These are phyloP conservation scores for Mortierella sp. DNA, from an alignment of 371 early-diverging fungal genomes.

Conservation along the genomic window DNA sequence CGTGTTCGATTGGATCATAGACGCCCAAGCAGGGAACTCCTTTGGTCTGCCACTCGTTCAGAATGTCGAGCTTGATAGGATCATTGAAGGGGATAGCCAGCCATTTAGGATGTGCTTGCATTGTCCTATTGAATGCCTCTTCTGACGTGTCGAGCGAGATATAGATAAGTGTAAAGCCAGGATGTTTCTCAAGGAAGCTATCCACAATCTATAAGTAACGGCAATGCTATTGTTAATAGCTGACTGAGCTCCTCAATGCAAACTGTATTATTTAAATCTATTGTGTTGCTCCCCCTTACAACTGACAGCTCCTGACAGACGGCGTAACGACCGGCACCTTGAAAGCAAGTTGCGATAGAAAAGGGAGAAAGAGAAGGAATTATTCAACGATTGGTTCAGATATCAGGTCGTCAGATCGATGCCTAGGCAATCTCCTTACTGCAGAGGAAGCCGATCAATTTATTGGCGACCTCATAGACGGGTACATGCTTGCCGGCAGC, in stretches of 20 bases:
- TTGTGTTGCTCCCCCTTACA: slow-evolving; percentile 11
- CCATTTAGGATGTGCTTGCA: slow-evolving; percentile 49
- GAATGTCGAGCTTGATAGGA: slow-evolving; percentile 36
- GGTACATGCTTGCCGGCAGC: slow-evolving; percentile 50
- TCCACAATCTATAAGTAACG: slow-evolving; percentile 26
- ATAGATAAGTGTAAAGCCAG: slow-evolving; percentile 41
- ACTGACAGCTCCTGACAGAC: slow-evolving; percentile 46
- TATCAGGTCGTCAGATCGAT: neutral
- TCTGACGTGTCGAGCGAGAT: slow-evolving; percentile 34
- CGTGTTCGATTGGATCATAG: slow-evolving; percentile 47
- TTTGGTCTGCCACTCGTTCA: slow-evolving; percentile 47
- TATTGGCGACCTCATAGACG: slow-evolving; percentile 51
- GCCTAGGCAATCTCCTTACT: slow-evolving; percentile 11
- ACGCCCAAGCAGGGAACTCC: slow-evolving; percentile 47
- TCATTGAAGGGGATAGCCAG: slow-evolving; percentile 47
- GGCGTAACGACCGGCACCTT: slow-evolving; percentile 50
- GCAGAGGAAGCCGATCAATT: slow-evolving; percentile 51
- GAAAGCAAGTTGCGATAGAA: neutral
- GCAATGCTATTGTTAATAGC: neutral
- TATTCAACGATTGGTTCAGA: neutral
- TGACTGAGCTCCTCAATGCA: neutral
- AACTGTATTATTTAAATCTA: neutral
- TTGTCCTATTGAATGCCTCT: slow-evolving; percentile 32
- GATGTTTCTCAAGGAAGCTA: slow-evolving; percentile 33
- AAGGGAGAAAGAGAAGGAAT: neutral